A percentile compares a stretch with the other conserved stretches of the same genome.
phyloP scores from a whole-genome alignment of 495 filamentous ascomycete species.

The Penicillium cinerascens region DNA sequence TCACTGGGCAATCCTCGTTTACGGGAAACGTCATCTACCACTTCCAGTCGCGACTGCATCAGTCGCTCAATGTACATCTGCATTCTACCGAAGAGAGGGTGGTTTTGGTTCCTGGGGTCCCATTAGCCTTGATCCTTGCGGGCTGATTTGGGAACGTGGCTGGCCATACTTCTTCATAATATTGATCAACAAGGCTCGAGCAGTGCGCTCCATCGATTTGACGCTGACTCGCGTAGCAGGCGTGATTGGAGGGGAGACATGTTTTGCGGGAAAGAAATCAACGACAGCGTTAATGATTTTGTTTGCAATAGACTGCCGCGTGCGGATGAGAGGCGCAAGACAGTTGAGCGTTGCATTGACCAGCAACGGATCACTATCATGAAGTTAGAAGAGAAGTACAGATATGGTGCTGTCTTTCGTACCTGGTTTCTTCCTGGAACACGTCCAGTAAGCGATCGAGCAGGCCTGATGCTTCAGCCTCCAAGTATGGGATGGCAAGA shows the following conservation, averaged over 20 bases:
- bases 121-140: background rate
- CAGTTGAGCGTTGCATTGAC: conserved; percentile 90
- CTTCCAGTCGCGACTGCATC: conserved; percentile 66
- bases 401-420: conserved; percentile 18
- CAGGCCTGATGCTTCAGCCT: conserved; percentile 86
- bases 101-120: conserved; percentile 60
- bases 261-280: conserved; percentile 87
- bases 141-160: background rate
- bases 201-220: conserved; percentile 92
- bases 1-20: conserved; percentile 71
- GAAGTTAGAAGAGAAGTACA: conserved; percentile 8
- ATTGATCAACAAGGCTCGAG: conserved; percentile 74
- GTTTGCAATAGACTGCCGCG: conserved; percentile 72
- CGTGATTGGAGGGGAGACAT: conserved; percentile 71
- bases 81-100: conserved; percentile 65
- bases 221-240: conserved; percentile 74
- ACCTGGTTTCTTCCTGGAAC: conserved; percentile 84
- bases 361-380: conserved; percentile 73
- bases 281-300: conserved; percentile 81
- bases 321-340: conserved; percentile 73
- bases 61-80: conserved; percentile 79
- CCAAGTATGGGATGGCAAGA: conserved; percentile 72
- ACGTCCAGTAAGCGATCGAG: conserved; percentile 84
- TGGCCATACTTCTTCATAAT: conserved; percentile 64
- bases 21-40: conserved; percentile 65